Base-by-base conservation (phyloP, 805 yeast species). In the Wickerhamiella dianesei region DNA sequence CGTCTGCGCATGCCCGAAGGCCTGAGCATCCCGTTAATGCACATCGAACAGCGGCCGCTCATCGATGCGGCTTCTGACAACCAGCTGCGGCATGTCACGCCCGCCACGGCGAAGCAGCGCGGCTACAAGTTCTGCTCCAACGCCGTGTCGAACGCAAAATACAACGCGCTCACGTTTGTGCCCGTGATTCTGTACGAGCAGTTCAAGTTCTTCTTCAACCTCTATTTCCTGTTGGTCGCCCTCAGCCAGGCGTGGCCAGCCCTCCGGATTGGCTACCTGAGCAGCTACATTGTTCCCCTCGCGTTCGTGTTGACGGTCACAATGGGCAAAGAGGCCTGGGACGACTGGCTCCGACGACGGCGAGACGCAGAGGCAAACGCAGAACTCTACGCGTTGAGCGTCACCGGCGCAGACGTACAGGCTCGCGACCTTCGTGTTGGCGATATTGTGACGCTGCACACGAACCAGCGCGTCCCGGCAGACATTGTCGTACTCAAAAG, bases 291-390 rank as follows among this genome's bases (percentile, higher is more conserved):
- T 18, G 96, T 88, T 8, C 99, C 99, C 0, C 72, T 92, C 48
- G 96, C 84, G 1, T 92, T 92, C 69, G 98, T 92, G 14, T 67
- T 92, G 37, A 69, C 82, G 0, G 94, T 92, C 4, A 94, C 98
- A 1, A 88, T 94, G 95, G 68, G 80, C 55, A 92, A 92, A 62
- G 99, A 92, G 62, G 97, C 96, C 0, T 71, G 83, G 55, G 99
- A 92, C 65, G 99, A 92, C 64, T 74, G 89, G 8, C 82, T 81
- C 49, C 77, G 99, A 60, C 74, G 97, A 44, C 74, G 92, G 51
- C 75, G 99, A 52, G 99, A 92, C 62, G 70, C 69, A 41, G 97
- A 88, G 56, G 86, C 94, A 43, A 92, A 92, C 59, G 76, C 75
- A 57, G 96, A 92, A 64, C 62, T 71, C 3, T 92, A 80, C 60